Conservation (phyloP, 768 basidiomycete genomes). For the Phlebiopsis gigantea region DNA sequence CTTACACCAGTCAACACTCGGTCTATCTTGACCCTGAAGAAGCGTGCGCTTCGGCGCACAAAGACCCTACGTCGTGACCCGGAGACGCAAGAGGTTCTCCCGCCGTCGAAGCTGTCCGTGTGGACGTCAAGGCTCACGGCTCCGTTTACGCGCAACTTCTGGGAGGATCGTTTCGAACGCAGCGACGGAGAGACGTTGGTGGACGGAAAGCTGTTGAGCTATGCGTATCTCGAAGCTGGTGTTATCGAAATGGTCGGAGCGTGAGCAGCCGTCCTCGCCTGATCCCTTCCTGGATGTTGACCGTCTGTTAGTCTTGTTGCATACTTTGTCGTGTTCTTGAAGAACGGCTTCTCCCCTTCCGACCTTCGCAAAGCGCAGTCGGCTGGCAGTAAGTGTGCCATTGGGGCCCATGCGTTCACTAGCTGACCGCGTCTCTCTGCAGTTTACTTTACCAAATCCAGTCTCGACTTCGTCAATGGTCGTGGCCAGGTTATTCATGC, state of each 20-base stretch:
- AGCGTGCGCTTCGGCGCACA: constrained; percentile 50
- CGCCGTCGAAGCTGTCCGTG: constrained; percentile 35
- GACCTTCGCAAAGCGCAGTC: constrained; percentile 51
- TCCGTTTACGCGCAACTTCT: constrained; percentile 54
- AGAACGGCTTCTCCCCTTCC: constrained; percentile 53
- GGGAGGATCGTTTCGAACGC: constrained; percentile 50
- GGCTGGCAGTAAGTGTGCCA: constrained; percentile 3
- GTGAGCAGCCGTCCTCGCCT: constrained; percentile 30
- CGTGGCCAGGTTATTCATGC: constrained; percentile 43
- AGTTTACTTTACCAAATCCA: constrained; percentile 45
- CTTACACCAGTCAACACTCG: constrained; percentile 43
- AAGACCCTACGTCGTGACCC: constrained; percentile 48
- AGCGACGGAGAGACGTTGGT: constrained; percentile 57
- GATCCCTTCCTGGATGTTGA: neutral
- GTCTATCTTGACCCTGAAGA: constrained; percentile 49
- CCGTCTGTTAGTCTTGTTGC: constrained; percentile 41
- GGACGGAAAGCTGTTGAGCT: constrained; percentile 56
- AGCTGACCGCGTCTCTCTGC: neutral
- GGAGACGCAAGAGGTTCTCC: constrained; percentile 42
- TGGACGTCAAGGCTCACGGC: constrained; percentile 35
- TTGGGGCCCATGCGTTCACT: neutral
- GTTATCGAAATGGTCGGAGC: constrained; percentile 52
- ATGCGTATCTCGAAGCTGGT: constrained; percentile 63
- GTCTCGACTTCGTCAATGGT: constrained; percentile 51
- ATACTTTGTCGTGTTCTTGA: constrained; percentile 64